These are phyloP conservation scores for Xylaria intraflava DNA, from an alignment of 495 filamentous ascomycete species.

Conservation along the genomic window DNA sequence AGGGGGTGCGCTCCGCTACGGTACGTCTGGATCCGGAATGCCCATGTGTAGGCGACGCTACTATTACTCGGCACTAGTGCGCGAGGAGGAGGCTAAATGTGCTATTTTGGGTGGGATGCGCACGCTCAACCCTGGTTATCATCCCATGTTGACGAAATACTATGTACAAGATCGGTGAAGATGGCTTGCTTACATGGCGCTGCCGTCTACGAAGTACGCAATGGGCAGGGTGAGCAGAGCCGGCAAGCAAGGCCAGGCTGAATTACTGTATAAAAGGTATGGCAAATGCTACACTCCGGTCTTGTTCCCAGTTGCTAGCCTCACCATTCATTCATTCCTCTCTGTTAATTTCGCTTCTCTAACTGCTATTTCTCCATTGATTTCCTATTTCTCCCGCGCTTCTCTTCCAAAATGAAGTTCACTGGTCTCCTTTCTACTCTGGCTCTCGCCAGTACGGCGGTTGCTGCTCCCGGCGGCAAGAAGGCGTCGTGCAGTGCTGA, in stretches of 20 bases:
- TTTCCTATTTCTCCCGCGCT: neutral
- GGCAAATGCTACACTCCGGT: neutral
- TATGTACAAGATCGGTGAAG: too few relatives aligned
- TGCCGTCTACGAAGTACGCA: too few relatives aligned
- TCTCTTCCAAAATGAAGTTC: constrained; percentile 12
- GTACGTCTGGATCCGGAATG: too few relatives aligned
- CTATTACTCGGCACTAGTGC: too few relatives aligned
- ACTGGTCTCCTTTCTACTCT: constrained; percentile 6
- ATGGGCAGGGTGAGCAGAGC: neutral
- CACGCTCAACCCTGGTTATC: neutral
- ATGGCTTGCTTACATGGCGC: too few relatives aligned
- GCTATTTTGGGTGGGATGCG: constrained; percentile 6
- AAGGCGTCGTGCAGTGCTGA: neutral
- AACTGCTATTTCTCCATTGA: neutral
- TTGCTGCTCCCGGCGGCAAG: constrained; percentile 3
- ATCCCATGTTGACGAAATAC: neutral
- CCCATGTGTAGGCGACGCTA: too few relatives aligned
- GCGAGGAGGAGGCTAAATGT: neutral
- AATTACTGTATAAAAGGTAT: neutral
- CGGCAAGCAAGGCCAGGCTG: neutral
- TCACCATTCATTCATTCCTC: neutral
- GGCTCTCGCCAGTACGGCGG: constrained; percentile 5
- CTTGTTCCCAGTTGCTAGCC: neutral
- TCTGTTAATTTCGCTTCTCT: neutral
- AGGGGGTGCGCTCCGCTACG: too few relatives aligned